These are phyloP conservation scores for Malassezia pachydermatis DNA, from an alignment of 1,284 basidiomycete species.

Conservation along the genomic window DNA sequence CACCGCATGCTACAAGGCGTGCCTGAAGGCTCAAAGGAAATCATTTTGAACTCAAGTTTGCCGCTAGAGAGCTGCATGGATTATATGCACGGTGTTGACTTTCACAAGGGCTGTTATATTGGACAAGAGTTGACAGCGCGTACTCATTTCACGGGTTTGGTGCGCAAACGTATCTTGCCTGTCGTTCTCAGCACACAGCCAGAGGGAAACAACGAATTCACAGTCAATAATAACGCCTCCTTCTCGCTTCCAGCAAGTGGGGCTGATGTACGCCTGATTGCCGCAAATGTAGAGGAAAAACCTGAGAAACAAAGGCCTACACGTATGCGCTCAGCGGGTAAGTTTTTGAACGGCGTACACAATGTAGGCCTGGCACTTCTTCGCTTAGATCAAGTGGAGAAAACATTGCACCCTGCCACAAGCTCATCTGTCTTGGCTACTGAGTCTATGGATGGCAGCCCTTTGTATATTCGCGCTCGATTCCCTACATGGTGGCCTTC, in stretches of 20 bases:
- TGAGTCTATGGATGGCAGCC: not conserved
- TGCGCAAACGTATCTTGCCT: constrained; percentile 82
- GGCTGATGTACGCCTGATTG: constrained; percentile 24
- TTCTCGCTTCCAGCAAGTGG: constrained; percentile 13
- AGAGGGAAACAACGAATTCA: not conserved
- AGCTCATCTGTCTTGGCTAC: not conserved
- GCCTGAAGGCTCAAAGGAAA: constrained; percentile 73
- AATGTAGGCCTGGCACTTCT: constrained; percentile 37
- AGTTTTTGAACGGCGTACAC: constrained; percentile 29
- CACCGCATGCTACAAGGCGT: constrained; percentile 75
- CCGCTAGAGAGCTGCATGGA: constrained; percentile 92
- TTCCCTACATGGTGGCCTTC: constrained; percentile 3
- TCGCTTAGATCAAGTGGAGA: constrained; percentile 33
- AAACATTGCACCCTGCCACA: not conserved
- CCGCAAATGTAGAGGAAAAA: not conserved
- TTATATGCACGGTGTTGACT: constrained; percentile 88
- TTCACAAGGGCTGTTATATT: constrained; percentile 93
- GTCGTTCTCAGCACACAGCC: constrained; percentile 48
- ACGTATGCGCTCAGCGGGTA: constrained; percentile 29
- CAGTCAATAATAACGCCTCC: not conserved
- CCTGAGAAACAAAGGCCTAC: not conserved
- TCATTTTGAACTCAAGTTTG: constrained; percentile 65
- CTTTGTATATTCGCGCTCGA: not conserved
- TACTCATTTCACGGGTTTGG: constrained; percentile 85
- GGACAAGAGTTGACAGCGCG: constrained; percentile 95